These are phyloP conservation scores for Didymella arachidicola DNA, from an alignment of 2,329 filamentous ascomycete genomes.

Conservation along the genomic window DNA sequence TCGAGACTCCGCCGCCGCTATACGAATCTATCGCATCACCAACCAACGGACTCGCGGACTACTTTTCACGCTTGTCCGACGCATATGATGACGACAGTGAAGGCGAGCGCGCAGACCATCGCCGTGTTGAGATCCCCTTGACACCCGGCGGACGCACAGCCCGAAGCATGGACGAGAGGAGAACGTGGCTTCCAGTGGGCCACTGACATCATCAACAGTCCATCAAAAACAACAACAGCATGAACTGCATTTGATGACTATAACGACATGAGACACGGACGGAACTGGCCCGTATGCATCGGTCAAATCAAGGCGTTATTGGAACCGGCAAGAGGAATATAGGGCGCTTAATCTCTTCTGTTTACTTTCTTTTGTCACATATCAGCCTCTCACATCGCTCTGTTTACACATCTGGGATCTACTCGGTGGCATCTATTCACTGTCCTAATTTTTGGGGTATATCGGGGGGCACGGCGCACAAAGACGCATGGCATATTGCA, in stretches of 20 bases:
- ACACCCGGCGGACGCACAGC: conserved; percentile 69
- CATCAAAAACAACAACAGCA: conserved; percentile 1
- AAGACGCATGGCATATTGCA: conserved; percentile 5
- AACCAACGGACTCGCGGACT: conserved; percentile 78
- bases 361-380: conserved; percentile 19
- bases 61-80: conserved; percentile 81
- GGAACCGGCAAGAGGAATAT: neutral
- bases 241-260: conserved; percentile 8
- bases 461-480: conserved; percentile 6
- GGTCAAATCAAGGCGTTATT: conserved; percentile 8
- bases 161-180: conserved; percentile 69
- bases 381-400: conserved; percentile 2
- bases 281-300: conserved; percentile 10
- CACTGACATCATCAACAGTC: conserved; percentile 28
- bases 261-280: conserved; percentile 30
- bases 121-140: conserved; percentile 64
- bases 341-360: conserved; percentile 16
- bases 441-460: conserved; percentile 5
- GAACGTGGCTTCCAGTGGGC: conserved; percentile 62
- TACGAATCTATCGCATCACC: conserved; percentile 82
- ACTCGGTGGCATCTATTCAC: conserved; percentile 1
- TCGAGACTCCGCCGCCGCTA: conserved; percentile 82
- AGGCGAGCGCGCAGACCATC: conserved; percentile 49
- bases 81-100: conserved; percentile 68
- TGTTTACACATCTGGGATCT: conserved; percentile 8